Evolutionary conservation across 1,284 basidiomycete genomes (phyloP), one percentile per base, ranked within the genome.

Genomic region (Fomitopsis pinicola): DNA sequence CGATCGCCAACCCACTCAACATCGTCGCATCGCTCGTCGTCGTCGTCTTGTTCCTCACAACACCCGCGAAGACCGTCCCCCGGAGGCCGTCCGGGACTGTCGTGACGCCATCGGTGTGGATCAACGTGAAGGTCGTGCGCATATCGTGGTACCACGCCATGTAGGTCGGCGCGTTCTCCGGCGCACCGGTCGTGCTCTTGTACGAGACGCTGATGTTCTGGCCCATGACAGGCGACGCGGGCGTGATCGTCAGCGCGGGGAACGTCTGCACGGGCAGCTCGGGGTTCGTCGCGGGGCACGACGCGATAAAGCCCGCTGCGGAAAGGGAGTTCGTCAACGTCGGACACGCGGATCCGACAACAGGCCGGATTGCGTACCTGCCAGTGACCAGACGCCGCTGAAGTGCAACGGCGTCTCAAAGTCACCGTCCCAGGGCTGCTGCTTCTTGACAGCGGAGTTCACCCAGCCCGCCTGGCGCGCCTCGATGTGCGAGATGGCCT

Each of bases 391-490:
- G 4, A 60, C 79, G 65, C 83, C 77, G 69, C 77, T 78, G 63
- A 80, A 72, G 50, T 75, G 73, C 22, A 87, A 74, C 2, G 84
- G 81, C 0, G 76, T 78, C 75, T 81, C 81, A 67, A 84, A 84
- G 9, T 84, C 74, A 1, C 80, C 79, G 55, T 80, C 81, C 86
- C 86, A 88, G 0, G 82, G 78, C 42, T 80, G 75, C 28, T 73
- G 69, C 57, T 80, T 72, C 46, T 71, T 68, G 28, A 82, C 77
- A 9, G 81, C 76, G 0, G 80, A 79, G 54, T 76, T 73, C 45
- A 87, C 69, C 83, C 83, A 87, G 1, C 78, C 71, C 2, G 80
- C 73, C 42, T 84, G 84, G 33, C 81, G 80, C 6, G 77, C 75
- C 62, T 84, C 79, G 22, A 76, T 76, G 9, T 78, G 73, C 26